A percentile compares a stretch with the other conserved stretches of the same genome.
phyloP scores from a whole-genome alignment of 257 asterid species.

The Echium plantagineum region DNA sequence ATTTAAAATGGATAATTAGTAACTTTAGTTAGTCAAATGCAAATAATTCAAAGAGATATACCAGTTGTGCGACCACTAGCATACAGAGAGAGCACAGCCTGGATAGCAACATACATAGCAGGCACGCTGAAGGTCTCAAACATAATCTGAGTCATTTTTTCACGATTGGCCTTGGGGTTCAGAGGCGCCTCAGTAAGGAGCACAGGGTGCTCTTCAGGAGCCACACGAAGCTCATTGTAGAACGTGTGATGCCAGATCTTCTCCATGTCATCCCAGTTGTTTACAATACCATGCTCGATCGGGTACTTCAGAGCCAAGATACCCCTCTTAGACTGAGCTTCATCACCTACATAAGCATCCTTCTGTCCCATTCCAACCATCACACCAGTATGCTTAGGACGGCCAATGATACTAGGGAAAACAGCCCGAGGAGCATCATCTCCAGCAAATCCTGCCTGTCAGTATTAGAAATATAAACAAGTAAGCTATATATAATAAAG shows the following conservation, averaged over 20 bases:
- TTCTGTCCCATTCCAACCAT: conserved; percentile 43
- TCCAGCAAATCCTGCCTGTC: conserved; percentile 37
- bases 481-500: background rate
- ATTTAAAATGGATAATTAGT: background rate
- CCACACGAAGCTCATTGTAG: conserved; percentile 38
- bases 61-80: conserved; percentile 48
- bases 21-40: background rate
- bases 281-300: conserved; percentile 38
- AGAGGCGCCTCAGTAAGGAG: conserved; percentile 42
- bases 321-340: conserved; percentile 39
- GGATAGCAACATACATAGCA: conserved; percentile 40
- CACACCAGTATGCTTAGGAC: conserved; percentile 35
- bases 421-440: conserved; percentile 42
- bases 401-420: conserved; percentile 36
- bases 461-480: background rate
- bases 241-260: conserved; percentile 44
- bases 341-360: conserved; percentile 39
- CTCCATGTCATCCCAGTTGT: conserved; percentile 49
- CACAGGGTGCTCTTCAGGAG: conserved; percentile 39
- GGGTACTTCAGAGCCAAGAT: conserved; percentile 36
- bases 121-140: conserved; percentile 41
- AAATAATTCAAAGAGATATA: background rate
- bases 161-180: conserved; percentile 37
- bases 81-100: conserved; percentile 39
- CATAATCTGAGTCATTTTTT: conserved; percentile 42